A percentile compares a stretch with the other conserved stretches of the same genome.
These are phyloP conservation scores for Collybiopsis confluens DNA, from an alignment of 768 basidiomycete species.

Conservation along the genomic window DNA sequence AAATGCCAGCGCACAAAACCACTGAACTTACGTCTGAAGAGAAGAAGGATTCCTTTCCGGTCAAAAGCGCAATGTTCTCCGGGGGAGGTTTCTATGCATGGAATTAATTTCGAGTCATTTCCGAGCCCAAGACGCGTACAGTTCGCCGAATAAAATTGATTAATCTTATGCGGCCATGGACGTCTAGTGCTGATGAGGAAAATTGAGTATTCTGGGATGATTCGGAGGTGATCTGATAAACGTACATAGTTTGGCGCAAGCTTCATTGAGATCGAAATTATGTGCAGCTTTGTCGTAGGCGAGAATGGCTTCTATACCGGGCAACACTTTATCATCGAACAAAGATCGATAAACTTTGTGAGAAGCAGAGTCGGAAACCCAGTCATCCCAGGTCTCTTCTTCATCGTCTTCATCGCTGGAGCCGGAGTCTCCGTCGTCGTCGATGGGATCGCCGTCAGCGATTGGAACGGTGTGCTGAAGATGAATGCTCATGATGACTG, in stretches of 20 bases:
- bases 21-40: constrained; percentile 43
- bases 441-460: background rate
- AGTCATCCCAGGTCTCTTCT: constrained; percentile 75
- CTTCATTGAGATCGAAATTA: constrained; percentile 56
- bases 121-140: constrained; percentile 25
- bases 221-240: constrained; percentile 2
- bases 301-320: constrained; percentile 55
- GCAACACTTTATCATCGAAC: constrained; percentile 64
- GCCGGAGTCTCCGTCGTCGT: background rate
- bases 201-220: no score
- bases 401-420: constrained; percentile 26
- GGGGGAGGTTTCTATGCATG: constrained; percentile 47
- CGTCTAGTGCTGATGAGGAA: constrained; percentile 57
- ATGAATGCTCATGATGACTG: constrained; percentile 7
- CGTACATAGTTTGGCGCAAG: constrained; percentile 54
- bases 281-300: constrained; percentile 56
- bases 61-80: constrained; percentile 39
- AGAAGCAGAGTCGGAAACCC: constrained; percentile 64
- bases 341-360: constrained; percentile 62
- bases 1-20: no score
- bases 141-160: constrained; percentile 69
- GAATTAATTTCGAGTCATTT: constrained; percentile 8
- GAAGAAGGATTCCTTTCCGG: constrained; percentile 60
- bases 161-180: constrained; percentile 63
- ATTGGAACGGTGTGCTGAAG: constrained; percentile 3